Base-by-base conservation (phyloP, 441 rosid genomes). In the Aleurites moluccanus region DNA sequence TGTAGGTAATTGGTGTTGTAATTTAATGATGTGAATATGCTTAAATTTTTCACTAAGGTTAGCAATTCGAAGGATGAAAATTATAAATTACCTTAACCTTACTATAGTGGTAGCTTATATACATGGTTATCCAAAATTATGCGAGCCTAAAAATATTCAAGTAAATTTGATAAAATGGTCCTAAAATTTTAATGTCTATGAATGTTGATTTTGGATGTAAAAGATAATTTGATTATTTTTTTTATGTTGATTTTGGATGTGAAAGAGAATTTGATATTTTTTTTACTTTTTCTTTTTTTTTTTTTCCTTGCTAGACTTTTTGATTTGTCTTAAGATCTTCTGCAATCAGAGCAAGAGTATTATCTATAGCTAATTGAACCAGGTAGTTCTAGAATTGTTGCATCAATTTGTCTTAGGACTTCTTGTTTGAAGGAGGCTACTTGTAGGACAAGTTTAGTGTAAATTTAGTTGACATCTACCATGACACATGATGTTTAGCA, bases 361-460 rank as follows among this genome's bases (percentile, higher is more conserved):
- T 96, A 92, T 86, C 85, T 92, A 63, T 97, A 93, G 86, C 97
- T 97, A 23, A 88, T 87, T 79, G 92, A 88, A 80, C 91, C 91
- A 57, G 96, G 98, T 79, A 81, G 85, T 84, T 88, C 90, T 59
- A 90, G 88, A 76, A 89, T 79, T 74, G 97, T 93, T 78, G 86
- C 93, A 45, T 85, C 97, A 77, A 80, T 92, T 67, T 92, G 90
- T 83, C 89, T 97, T 60, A 96, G 63, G 94, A 88, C 82, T 96
- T 92, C 82, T 83, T 84, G 78, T 96, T 92, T 66, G 96, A 97
- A 42, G 97, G 89, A 83, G 93, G 89, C 78, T 97, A 92, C 86
- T 79, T 96, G 85, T 93, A 98, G 99, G 97, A 96, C 80, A 86
- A 90, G 67, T 91, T 96, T 81, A 90, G 90, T 73, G 98, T 96